These are phyloP conservation scores for Thermochaetoides thermophila DNA, from an alignment of 495 filamentous ascomycete genomes.

Conservation along the genomic window DNA sequence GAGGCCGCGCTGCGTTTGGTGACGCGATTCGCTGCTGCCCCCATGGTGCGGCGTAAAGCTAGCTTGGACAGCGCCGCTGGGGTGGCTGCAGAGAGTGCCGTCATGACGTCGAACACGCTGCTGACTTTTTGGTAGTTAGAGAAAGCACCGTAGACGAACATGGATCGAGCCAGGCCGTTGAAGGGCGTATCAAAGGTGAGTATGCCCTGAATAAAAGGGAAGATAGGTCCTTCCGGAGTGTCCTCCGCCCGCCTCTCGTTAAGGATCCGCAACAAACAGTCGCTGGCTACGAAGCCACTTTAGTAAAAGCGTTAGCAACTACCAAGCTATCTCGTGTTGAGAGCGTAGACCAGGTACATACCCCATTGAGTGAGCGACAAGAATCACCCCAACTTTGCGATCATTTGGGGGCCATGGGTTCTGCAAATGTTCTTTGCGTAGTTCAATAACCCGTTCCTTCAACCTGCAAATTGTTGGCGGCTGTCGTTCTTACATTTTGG, in stretches of 20 bases:
- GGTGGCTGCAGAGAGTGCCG: constrained; percentile 35
- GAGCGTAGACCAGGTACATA: no score
- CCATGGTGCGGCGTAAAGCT: constrained; percentile 17
- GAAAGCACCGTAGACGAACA: constrained; percentile 84
- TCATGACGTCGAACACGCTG: constrained; percentile 59
- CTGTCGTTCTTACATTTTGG: no score
- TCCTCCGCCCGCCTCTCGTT: constrained; percentile 23
- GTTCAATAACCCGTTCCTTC: constrained; percentile 76
- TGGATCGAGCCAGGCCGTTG: constrained; percentile 73
- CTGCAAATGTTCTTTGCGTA: constrained; percentile 54
- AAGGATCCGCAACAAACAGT: constrained; percentile 49
- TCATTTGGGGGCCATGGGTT: constrained; percentile 78
- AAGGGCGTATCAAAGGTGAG: constrained; percentile 92
- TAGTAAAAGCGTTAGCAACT: no score
- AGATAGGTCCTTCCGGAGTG: constrained; percentile 27
- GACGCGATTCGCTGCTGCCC: constrained; percentile 25
- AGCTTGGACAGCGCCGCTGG: constrained; percentile 36
- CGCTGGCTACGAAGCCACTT: constrained; percentile 77
- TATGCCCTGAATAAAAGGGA: constrained; percentile 62
- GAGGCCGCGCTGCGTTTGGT: constrained; percentile 13
- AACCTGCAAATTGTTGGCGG: no score
- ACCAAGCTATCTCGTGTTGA: no score
- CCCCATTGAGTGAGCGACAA: constrained; percentile 92
- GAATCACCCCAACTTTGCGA: constrained; percentile 64
- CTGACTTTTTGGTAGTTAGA: constrained; percentile 70